Conservation (phyloP, 345 rosid genomes). For the Trapa bicornis region DNA sequence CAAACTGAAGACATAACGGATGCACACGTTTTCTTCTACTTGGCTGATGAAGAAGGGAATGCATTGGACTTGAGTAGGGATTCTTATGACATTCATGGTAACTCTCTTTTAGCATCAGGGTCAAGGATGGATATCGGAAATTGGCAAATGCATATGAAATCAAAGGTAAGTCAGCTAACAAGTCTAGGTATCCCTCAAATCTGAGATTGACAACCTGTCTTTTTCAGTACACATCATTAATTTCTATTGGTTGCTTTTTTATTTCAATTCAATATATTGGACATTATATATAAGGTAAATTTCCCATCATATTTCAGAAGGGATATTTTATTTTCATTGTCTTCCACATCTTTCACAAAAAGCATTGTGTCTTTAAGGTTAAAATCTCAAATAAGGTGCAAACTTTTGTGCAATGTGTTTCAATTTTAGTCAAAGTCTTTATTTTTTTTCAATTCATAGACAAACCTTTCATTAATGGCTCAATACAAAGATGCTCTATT, state of each 20-base stretch:
- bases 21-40: slow-evolving; percentile 65
- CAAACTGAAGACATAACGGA: slow-evolving; percentile 37
- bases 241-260: neutral
- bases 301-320: neutral
- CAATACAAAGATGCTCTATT: too few species aligned
- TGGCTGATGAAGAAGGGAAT: slow-evolving; percentile 73
- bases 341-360: neutral
- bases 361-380: too few species aligned
- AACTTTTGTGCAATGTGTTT: too few species aligned
- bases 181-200: neutral
- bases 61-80: slow-evolving; percentile 33
- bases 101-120: slow-evolving; percentile 59
- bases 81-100: slow-evolving; percentile 17
- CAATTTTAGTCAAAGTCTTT: too few species aligned
- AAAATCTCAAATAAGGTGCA: too few species aligned
- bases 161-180: slow-evolving; percentile 30
- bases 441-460: too few species aligned
- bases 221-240: neutral
- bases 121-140: slow-evolving; percentile 46
- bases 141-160: slow-evolving; percentile 78
- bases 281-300: neutral
- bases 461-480: too few species aligned
- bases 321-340: neutral
- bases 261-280: neutral
- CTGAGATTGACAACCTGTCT: neutral